Conservation (phyloP, 1,284 basidiomycete species). For the Amylostereum chailletii region DNA sequence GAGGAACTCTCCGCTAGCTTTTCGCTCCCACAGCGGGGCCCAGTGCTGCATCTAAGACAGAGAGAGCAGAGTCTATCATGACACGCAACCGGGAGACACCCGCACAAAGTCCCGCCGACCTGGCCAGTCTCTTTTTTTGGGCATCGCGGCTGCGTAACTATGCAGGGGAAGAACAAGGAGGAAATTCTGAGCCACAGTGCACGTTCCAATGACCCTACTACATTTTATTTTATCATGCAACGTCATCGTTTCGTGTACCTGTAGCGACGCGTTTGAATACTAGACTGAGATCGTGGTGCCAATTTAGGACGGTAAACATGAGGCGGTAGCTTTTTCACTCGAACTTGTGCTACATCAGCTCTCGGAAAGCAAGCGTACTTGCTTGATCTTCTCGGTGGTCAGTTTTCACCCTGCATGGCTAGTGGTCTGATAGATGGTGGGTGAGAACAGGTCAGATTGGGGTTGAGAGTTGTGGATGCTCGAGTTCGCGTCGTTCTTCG, state of each 20-base stretch:
- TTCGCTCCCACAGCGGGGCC: constrained; percentile 53
- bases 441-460: too few species aligned
- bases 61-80: constrained; percentile 45
- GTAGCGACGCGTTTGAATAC: neutral
- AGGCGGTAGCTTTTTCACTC: neutral
- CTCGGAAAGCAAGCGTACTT: neutral
- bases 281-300: too few species aligned
- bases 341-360: neutral
- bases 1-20: constrained; percentile 31
- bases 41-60: constrained; percentile 44
- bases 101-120: constrained; percentile 18
- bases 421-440: too few species aligned
- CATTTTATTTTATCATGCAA: neutral
- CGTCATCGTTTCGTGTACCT: constrained; percentile 9
- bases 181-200: constrained; percentile 13
- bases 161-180: constrained; percentile 7
- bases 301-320: neutral
- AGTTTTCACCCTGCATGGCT: neutral
- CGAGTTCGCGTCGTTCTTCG: neutral
- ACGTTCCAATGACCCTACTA: constrained; percentile 14
- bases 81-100: constrained; percentile 29
- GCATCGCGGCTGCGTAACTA: constrained; percentile 7
- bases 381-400: neutral
- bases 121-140: constrained; percentile 26
- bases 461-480: constrained; percentile 2